phyloP scores from a whole-genome alignment of 345 rosid species.

The Corchorus olitorius region DNA sequence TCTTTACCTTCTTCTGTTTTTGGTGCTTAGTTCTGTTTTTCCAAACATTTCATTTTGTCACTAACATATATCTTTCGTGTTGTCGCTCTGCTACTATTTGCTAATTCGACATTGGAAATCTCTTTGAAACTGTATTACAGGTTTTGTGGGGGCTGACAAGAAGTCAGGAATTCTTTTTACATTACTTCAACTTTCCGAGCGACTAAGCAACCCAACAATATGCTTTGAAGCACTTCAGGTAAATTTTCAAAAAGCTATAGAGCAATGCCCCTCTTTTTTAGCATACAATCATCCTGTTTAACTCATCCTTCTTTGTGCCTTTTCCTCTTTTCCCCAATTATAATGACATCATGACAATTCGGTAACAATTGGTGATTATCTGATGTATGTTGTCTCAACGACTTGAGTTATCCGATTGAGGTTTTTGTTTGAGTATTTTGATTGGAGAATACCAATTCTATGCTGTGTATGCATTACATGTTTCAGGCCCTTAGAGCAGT shows the following conservation, averaged over 20 bases:
- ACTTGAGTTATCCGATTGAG: not conserved
- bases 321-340: not conserved
- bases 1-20: not conserved
- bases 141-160: conserved; percentile 46
- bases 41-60: not conserved
- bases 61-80: not conserved
- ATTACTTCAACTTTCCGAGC: conserved; percentile 57
- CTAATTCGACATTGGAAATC: conserved; percentile 31
- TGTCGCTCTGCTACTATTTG: not conserved
- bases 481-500: conserved; percentile 80
- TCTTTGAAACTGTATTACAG: conserved; percentile 50
- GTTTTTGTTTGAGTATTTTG: not conserved
- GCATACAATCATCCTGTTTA: not conserved
- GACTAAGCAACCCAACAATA: conserved; percentile 47
- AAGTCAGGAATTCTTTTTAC: conserved; percentile 58
- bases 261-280: not conserved
- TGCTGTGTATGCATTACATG: conserved; percentile 5
- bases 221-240: conserved; percentile 96
- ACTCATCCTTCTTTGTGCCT: not conserved
- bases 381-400: not conserved
- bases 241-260: conserved; percentile 21
- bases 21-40: not conserved
- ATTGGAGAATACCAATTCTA: not conserved
- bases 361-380: not conserved
- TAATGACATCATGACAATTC: too few species aligned